A percentile compares a stretch with the other conserved stretches of the same genome.
These are phyloP conservation scores for Trametes pubescens DNA, from an alignment of 1,284 basidiomycete genomes.

Conservation along the genomic window DNA sequence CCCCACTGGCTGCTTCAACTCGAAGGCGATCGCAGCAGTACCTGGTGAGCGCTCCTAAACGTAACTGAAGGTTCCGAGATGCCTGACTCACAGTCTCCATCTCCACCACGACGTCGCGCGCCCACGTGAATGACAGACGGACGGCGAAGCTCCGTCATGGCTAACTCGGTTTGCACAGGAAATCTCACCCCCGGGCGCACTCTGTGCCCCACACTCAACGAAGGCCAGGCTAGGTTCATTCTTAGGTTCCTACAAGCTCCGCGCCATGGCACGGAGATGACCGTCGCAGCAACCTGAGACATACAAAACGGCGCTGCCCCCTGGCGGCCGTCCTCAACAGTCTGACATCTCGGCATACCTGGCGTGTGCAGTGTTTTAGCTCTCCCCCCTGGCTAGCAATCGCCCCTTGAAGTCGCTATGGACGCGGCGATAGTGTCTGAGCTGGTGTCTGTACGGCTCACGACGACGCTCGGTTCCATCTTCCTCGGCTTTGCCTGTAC, in stretches of 20 bases:
- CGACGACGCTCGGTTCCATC: slow-evolving; percentile 16
- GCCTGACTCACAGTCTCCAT: background rate
- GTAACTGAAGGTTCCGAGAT: background rate
- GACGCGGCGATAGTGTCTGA: background rate
- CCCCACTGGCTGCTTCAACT: too few species aligned
- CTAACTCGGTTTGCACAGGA: background rate
- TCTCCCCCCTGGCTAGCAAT: too few species aligned
- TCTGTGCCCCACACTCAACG: background rate
- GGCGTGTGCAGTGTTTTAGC: background rate
- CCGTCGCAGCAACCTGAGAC: background rate
- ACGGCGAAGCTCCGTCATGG: background rate
- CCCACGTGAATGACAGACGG: background rate
- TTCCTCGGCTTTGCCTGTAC: slow-evolving; percentile 17
- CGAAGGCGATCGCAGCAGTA: background rate
- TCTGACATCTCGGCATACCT: slow-evolving; percentile 10
- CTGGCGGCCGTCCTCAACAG: background rate
- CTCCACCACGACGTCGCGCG: slow-evolving; percentile 3
- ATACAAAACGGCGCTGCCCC: background rate
- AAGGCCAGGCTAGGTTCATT: background rate
- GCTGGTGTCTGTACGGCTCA: background rate
- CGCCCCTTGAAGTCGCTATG: background rate
- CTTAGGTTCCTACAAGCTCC: background rate
- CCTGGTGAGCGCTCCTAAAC: background rate
- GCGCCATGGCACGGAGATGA: slow-evolving; percentile 3
- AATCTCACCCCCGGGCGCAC: background rate